Evolutionary conservation across 768 basidiomycete genomes (phyloP), one percentile per base, ranked within the genome.

Genomic region (Amanita rubescens): DNA sequence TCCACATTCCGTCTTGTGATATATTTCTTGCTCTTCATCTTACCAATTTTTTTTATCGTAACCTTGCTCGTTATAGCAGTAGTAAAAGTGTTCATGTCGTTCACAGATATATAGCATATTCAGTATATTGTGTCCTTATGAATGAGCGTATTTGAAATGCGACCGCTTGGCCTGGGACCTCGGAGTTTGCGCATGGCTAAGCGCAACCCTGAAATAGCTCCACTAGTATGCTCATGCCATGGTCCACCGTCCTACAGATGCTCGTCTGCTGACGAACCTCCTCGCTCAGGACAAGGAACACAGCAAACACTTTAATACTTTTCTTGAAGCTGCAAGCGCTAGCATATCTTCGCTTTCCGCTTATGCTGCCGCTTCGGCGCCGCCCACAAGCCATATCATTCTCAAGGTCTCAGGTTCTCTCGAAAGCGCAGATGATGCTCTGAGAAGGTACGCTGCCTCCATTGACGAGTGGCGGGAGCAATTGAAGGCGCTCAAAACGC

Each of bases 231-330:
- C 33, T 7, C 49, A 50, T 45, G 43, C 44, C 54, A 88, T 88
- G 86, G 82, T 86, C 46, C 86, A 87, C 64, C 76, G 85, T 22
- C 71, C 80, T n/a, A 71, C 83, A 9, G 87, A 90, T 72, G 82
- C 84, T 33, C 79, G 87, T 19, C 75, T 92, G 14, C 77, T 91
- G 52, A 69, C 74, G 2, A 83, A 85, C 62, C 78, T 91, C 27
- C 72, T 89, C 46, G 67, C 71, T 5, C 76, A 81, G 57, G 88
- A 90, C 66, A 87, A 85, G 62, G 85, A 85, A 33, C 86, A 87
- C 61, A 68, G 79, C 2, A 83, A 81, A 58, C 77, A 83, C 8
- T 71, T 90, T 25, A 60, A 63, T n/a, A 57, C 71, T 17, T 71
- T 88, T 37, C 72, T 90, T 20, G 78, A 80, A 44, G 62, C 76